Evolutionary conservation across 1,284 basidiomycete species (phyloP).

Genomic region (Baeospora myosura): DNA sequence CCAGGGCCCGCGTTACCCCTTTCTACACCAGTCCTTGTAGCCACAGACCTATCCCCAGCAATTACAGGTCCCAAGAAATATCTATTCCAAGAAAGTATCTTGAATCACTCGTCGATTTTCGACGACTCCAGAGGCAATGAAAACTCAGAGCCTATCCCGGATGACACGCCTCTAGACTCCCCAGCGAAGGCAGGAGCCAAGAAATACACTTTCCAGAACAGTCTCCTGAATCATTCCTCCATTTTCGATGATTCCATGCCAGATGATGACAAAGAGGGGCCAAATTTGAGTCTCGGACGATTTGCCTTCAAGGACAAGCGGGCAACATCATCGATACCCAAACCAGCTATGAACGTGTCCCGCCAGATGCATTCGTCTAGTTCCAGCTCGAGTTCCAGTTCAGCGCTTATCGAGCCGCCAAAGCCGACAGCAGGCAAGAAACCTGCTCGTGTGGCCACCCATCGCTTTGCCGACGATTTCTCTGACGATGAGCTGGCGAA

Average conservation of each 20-base stretch:
- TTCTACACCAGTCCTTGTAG: background rate
- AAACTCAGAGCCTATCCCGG: no score
- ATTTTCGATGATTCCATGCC: background rate
- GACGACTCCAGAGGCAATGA: no score
- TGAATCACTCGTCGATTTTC: background rate
- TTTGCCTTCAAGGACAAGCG: background rate
- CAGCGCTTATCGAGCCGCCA: background rate
- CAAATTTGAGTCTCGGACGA: background rate
- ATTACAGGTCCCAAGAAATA: background rate
- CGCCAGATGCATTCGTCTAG: background rate
- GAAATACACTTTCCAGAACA: no score
- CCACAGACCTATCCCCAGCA: background rate
- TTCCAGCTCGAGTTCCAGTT: background rate
- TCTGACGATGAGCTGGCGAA: conserved; percentile 37
- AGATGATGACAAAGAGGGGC: background rate
- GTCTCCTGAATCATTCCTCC: no score
- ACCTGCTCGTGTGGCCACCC: conserved; percentile 6
- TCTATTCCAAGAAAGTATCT: background rate
- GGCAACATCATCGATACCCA: background rate
- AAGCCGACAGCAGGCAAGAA: conserved; percentile 13
- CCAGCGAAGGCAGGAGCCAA: no score
- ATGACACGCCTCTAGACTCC: no score
- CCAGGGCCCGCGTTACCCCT: no score
- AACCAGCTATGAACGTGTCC: background rate
- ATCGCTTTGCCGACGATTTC: conserved; percentile 29